Conservation (phyloP, 1,284 basidiomycete genomes). For the Malassezia dermatis region DNA sequence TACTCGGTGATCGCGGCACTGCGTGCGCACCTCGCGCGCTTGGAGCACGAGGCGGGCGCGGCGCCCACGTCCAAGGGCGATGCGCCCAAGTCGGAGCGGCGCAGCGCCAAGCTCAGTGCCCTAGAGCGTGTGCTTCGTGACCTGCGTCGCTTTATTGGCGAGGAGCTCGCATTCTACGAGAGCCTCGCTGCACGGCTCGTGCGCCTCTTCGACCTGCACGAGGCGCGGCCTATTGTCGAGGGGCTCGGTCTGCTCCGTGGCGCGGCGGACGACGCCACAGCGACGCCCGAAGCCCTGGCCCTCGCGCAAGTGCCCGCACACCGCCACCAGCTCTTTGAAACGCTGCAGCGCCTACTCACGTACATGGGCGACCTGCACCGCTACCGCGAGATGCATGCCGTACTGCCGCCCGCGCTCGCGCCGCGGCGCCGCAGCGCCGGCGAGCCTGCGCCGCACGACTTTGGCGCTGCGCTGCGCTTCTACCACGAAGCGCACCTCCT, state of each 20-base stretch:
- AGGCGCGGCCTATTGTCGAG: conserved; percentile 25
- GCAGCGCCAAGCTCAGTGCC: conserved; percentile 22
- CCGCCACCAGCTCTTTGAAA: conserved; percentile 7
- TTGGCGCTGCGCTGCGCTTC: conserved; percentile 27
- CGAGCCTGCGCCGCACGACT: conserved; percentile 20
- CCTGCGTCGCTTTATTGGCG: conserved; percentile 30
- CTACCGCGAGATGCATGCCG: conserved; percentile 71
- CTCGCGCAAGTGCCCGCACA: not conserved
- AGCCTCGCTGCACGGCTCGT: conserved; percentile 31
- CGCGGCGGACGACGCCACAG: not conserved
- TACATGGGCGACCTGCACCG: conserved; percentile 87
- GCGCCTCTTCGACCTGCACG: conserved; percentile 30
- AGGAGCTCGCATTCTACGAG: conserved; percentile 39
- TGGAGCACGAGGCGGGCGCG: conserved; percentile 23
- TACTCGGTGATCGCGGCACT: conserved; percentile 33
- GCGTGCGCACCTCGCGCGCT: conserved; percentile 23
- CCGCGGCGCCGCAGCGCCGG: not conserved
- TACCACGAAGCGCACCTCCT: conserved; percentile 40
- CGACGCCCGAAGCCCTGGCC: not conserved
- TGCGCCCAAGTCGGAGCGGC: conserved; percentile 5
- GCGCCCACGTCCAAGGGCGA: conserved; percentile 16
- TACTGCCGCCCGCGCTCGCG: conserved; percentile 1
- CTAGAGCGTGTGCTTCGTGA: conserved; percentile 21
- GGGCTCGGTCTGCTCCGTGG: conserved; percentile 21
- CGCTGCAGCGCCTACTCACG: conserved; percentile 56